Base-by-base conservation (phyloP, 1,284 basidiomycete genomes). In the Marasmius fiardii region DNA sequence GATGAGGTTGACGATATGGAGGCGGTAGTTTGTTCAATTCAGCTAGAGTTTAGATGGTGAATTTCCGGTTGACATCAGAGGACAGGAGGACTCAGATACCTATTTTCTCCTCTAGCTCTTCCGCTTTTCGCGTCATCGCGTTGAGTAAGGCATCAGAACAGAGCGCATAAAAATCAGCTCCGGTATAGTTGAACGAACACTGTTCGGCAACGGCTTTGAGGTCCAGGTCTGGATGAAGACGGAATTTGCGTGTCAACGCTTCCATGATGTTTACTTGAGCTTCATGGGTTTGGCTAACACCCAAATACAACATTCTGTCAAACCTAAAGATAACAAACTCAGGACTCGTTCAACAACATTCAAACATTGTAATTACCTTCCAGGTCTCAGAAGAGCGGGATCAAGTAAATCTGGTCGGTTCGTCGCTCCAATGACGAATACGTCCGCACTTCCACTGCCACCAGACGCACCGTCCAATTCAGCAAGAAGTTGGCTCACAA, bases 391-490 rank as follows among this genome's bases (percentile, higher is more conserved):
- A 21, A 99, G 71, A 0, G 97, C 97, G 28, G 95, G 86, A 73
- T 99, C 97, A 54, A 99, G 75, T 31, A 98, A 74, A 69, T 99
- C 98, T 0, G 97, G 97, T 2, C 97, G 79, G 71, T 99, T 99
- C 12, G 97, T 99, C 10, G 97, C 96, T 3, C 95, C 97, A 69
- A 99, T 94, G 18, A 99, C 95, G 66, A 98, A 96, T 0, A 99
- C 89, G 62, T 92, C 85, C 26, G 78, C 73, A 0, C 81, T 80
- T 6, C 76, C 76, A 34, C 76, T 79, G 12, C 83, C 79, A 24
- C 79, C 78, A 1, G 86, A 76, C 80, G 99, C 90, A 0, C 97
- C 97, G 73, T 99, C 97, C 55, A 99, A 80, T 70, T 98, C 93
- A 16, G 96, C 96, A 52, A 99, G 75, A 20, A 99, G 78, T 71